Conservation (phyloP, 73 alveolate genomes). For the Strombidium stylifer region DNA sequence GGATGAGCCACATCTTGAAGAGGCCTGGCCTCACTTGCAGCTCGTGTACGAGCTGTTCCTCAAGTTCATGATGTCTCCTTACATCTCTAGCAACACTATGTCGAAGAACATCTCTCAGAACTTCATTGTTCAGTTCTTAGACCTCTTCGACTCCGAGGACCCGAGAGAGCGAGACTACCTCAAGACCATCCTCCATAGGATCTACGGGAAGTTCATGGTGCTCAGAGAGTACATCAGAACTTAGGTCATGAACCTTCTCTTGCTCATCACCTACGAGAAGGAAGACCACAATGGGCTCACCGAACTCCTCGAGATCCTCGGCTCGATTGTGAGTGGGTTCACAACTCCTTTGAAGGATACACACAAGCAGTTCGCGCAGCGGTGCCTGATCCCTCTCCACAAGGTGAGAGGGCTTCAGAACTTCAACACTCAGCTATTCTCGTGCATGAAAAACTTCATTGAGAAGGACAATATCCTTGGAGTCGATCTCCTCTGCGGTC, state of each 20-base stretch:
- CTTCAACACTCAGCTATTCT: slow-evolving; percentile 69
- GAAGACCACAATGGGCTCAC: slow-evolving; percentile 81
- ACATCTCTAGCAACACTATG: slow-evolving; percentile 40
- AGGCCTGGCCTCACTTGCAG: slow-evolving; percentile 81
- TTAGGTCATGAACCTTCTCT: slow-evolving; percentile 64
- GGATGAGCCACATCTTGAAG: slow-evolving; percentile 68
- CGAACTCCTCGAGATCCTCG: slow-evolving; percentile 81
- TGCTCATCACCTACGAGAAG: slow-evolving; percentile 68
- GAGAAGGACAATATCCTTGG: slow-evolving; percentile 72
- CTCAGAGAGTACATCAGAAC: slow-evolving; percentile 64
- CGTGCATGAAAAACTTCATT: slow-evolving; percentile 70
- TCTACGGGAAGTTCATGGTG: slow-evolving; percentile 85
- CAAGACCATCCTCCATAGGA: slow-evolving; percentile 80
- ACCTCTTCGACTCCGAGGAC: slow-evolving; percentile 79
- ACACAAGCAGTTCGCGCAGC: slow-evolving; percentile 73
- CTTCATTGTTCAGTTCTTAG: slow-evolving; percentile 54
- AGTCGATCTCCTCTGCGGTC: slow-evolving; percentile 52
- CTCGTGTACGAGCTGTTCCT: slow-evolving; percentile 72
- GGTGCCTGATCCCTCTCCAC: slow-evolving; percentile 79
- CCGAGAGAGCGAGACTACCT: slow-evolving; percentile 86
- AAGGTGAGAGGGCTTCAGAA: slow-evolving; percentile 61
- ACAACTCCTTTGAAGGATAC: slow-evolving; percentile 83
- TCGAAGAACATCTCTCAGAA: slow-evolving; percentile 23
- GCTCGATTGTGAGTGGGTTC: slow-evolving; percentile 81
- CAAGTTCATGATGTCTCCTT: slow-evolving; percentile 64